Conservation (phyloP, 352 stramenopile species). For the Pythium rishiriense region DNA sequence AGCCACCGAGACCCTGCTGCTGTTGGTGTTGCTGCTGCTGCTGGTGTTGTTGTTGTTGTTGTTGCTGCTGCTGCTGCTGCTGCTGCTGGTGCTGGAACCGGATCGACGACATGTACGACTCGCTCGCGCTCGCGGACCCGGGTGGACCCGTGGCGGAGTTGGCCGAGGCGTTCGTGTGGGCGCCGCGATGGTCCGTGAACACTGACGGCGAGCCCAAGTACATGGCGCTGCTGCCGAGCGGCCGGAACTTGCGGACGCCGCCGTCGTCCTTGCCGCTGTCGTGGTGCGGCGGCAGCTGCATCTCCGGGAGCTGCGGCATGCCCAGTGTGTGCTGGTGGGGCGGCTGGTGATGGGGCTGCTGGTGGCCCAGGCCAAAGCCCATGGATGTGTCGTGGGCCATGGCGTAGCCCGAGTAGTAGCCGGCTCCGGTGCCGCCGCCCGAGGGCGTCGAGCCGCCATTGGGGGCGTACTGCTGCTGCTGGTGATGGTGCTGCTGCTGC, state of each 20-base stretch:
- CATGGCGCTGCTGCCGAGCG: slow-evolving; percentile 10
- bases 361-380: slow-evolving; percentile 17
- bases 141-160: not conserved
- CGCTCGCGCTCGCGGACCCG: not conserved
- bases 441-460: not conserved
- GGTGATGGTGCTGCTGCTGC: slow-evolving; percentile 10
- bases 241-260: slow-evolving; percentile 23
- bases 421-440: not conserved
- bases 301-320: slow-evolving; percentile 28
- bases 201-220: slow-evolving; percentile 24
- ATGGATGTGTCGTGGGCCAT: slow-evolving; percentile 16
- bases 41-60: slow-evolving; percentile 23
- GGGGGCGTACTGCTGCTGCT: slow-evolving; percentile 22
- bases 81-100: slow-evolving; percentile 26
- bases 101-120: slow-evolving; percentile 27
- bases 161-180: not conserved
- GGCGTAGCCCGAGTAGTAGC: slow-evolving; percentile 16
- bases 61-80: slow-evolving; percentile 21
- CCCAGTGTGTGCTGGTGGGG: slow-evolving; percentile 9
- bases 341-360: slow-evolving; percentile 18
- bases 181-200: slow-evolving; percentile 1
- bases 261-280: slow-evolving; percentile 21
- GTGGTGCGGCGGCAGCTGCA: slow-evolving; percentile 26
- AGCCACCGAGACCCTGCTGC: slow-evolving; percentile 19
- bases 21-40: slow-evolving; percentile 23